Evolutionary conservation across 768 basidiomycete genomes (phyloP), one percentile per base, ranked within the genome.

Genomic region (Lactarius deliciosus): DNA sequence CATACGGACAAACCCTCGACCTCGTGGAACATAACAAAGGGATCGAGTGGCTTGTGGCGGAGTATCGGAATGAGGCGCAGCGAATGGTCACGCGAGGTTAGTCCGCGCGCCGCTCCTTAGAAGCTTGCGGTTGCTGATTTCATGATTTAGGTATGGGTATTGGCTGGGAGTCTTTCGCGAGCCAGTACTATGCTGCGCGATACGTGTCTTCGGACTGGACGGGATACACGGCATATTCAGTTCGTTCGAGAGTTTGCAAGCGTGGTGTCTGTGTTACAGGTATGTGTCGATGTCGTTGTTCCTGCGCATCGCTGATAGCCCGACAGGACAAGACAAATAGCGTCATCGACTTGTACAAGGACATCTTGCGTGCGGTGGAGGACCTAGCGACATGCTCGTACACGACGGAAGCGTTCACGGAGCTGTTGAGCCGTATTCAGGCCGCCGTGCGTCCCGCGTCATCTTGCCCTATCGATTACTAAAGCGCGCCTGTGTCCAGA

Each of bases 131-230:
- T 55, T 28, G n/a, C 47, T 32, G 22, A 60, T 18, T 56, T 2
- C 11, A 0, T 11, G 16, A 30, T 25, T 5, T 56, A 96, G 96
- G 96, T 32, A 96, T 99, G 90, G 86, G 85, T 72, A 92, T 96
- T 64, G 89, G 92, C 30, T 99, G 97, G 97, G 97, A 98, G 75
- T 85, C 94, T 77, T 95, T 98, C 72, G 91, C 98, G 72, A 96
- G 92, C 73, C 91, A 95, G 62, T 98, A 94, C 74, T 95, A 96
- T 70, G 85, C 89, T 5, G 82, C 86, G 18, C 83, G 93, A 65
- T 92, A 88, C 74, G 83, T 90, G 8, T 80, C 89, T 0, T 80
- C 86, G n/a, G 92, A 94, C 71, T n/a, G 89, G 86, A 15, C 82
- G 82, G 45, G 95, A 97, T 73, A 94, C 89, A 73, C 82, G 93